phyloP scores from a whole-genome alignment of 2,329 filamentous ascomycete genomes.

The Botrytis galanthina region DNA sequence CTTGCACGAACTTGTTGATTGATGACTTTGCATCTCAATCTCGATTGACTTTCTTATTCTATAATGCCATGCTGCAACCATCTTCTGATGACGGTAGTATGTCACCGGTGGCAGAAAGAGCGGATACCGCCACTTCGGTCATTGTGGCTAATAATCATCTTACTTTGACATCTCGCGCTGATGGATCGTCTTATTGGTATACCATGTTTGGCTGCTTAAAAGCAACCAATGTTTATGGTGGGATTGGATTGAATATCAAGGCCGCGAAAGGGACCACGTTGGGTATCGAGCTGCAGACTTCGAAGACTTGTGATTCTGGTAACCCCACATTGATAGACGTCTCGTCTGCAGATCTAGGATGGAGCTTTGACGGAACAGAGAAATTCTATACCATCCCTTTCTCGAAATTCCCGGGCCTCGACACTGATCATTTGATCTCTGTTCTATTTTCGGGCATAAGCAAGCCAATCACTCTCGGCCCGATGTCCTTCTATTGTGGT shows the following conservation, averaged over 20 bases:
- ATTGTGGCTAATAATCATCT: conserved; percentile 52
- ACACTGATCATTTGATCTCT: conserved; percentile 51
- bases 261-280: conserved; percentile 52
- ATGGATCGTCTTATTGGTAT: conserved; percentile 56
- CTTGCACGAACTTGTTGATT: conserved; percentile 48
- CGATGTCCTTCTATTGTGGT: conserved; percentile 59
- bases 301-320: conserved; percentile 41
- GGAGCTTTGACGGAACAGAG: conserved; percentile 59
- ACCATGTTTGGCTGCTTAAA: conserved; percentile 55
- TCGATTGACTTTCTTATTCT: conserved; percentile 58
- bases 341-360: conserved; percentile 50
- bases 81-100: conserved; percentile 58
- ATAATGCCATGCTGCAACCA: conserved; percentile 56
- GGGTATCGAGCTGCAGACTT: conserved; percentile 51
- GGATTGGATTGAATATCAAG: conserved; percentile 55
- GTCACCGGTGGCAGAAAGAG: conserved; percentile 33
- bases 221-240: conserved; percentile 50
- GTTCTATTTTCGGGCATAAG: conserved; percentile 51
- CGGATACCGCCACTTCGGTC: conserved; percentile 44
- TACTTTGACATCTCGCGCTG: conserved; percentile 48
- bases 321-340: conserved; percentile 34
- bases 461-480: conserved; percentile 51
- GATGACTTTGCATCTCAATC: conserved; percentile 63
- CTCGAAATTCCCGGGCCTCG: conserved; percentile 49
- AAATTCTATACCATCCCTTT: conserved; percentile 59